These are phyloP conservation scores for Ensete glaucum DNA, from an alignment of 176 grass and related monocot genomes.

Conservation along the genomic window DNA sequence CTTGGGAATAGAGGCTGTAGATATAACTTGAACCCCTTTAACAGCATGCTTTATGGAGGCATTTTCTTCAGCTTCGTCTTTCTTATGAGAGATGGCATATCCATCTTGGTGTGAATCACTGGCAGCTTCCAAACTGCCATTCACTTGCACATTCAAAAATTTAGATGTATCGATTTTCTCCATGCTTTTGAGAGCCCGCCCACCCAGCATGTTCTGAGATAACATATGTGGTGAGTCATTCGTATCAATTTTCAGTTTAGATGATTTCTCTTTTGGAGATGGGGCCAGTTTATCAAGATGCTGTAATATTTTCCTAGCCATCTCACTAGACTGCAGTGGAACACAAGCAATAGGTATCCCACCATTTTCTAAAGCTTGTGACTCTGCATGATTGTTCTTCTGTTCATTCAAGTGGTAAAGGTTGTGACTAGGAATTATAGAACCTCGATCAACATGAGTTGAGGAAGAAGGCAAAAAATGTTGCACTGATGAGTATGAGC, in stretches of 20 bases:
- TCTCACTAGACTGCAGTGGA: constrained; percentile 41
- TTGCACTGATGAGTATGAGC: constrained; percentile 11
- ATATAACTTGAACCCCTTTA: constrained; percentile 15
- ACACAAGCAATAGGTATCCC: constrained; percentile 21
- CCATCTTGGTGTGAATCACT: neutral
- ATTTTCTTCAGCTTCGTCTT: constrained; percentile 15
- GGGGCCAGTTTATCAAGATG: constrained; percentile 48
- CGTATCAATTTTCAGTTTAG: constrained; percentile 13
- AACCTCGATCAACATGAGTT: constrained; percentile 25
- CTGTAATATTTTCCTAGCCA: constrained; percentile 49
- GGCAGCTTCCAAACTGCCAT: constrained; percentile 6
- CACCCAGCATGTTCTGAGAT: neutral
- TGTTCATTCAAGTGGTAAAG: constrained; percentile 21
- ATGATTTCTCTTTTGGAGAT: constrained; percentile 28
- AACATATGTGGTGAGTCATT: constrained; percentile 13
- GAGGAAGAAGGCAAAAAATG: constrained; percentile 13
- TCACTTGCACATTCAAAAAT: constrained; percentile 8
- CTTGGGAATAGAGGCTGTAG: constrained; percentile 2
- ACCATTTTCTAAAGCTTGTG: neutral
- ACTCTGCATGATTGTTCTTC: neutral
- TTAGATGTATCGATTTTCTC: constrained; percentile 16
- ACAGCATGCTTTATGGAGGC: constrained; percentile 15
- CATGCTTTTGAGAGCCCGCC: constrained; percentile 12
- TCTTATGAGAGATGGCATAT: constrained; percentile 23
- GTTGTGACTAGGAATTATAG: constrained; percentile 23